Evolutionary conservation across 208 protist genomes (phyloP), one percentile per base, ranked within the genome.

Genomic region (Leishmania lainsoni): DNA sequence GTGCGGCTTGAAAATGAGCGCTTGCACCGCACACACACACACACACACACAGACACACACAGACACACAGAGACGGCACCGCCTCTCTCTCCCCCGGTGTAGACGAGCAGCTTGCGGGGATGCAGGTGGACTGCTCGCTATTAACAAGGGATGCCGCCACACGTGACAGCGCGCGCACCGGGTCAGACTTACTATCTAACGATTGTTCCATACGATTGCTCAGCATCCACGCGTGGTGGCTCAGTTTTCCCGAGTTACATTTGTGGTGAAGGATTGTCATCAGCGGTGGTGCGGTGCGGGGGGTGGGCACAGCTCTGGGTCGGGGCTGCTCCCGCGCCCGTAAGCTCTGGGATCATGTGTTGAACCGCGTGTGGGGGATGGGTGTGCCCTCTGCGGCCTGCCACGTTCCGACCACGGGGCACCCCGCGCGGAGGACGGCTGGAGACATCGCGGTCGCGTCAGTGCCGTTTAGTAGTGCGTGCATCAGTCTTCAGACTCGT

Each of bases 181-280:
- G 68, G 73, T 87, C 96, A 92, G 76, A 81, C 68, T 42, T 96
- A 79, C 51, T 90, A 94, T 72, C 76, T 87, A 83, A 98, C 87
- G 76, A 87, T 88, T 39, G 35, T 39, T 39, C 35, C 35, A 39
- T 39, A 39, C 35, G 35, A 39, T 39, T 39, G 35, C 35, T 39
- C 35, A 39, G 35, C 35, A 39, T 39, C 35, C 35, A 39, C 35
- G 35, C 35, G 35, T 39, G 35, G 35, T 75, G 76, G 45, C n/a
- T 82, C 91, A 71, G 92, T 92, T 81, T 85, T 91, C 52, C 87
- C 84, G 81, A 39, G 35, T 39, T 39, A 86, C 58, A 94, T 83
- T 32, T 78, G 73, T 87, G 89, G 84, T 73, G 85, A 76, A 51
- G 69, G 66, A 54, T 58, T 71, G 56, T 83, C 80, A 79, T 84